Base-by-base conservation (phyloP, 2,329 filamentous ascomycete genomes). In the Xylaria arbuscula region DNA sequence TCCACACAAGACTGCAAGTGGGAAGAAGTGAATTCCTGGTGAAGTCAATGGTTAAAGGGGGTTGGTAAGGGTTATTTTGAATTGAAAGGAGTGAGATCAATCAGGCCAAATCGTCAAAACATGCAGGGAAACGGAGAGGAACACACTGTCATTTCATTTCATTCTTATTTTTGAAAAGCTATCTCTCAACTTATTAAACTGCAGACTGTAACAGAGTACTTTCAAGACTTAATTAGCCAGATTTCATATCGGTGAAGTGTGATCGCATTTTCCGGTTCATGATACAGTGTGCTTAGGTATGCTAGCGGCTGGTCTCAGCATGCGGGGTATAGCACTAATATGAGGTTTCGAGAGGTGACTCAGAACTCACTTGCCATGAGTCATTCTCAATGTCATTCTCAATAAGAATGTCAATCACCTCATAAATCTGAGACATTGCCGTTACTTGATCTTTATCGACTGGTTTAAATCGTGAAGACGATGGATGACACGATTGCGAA, bases 401-500 rank as follows among this genome's bases (percentile, higher is more conserved):
- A n/a, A n/a, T 13, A 11, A n/a, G 9, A 17, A 53, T 7, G 9
- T 48, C 15, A 10, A 56, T n/a, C 38, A 7, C 45, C 13, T 34
- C n/a, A 36, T 24, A 57, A 47, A 45, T 50, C 19, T 9, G 19
- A 50, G 17, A 13, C 40, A 50, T 1, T 1, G 24, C 4, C 22
- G 1, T 24, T 38, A 1, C 22, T 56, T 34, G 8, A 55, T 5
- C 3, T 10, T n/a, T 6, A 24, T 6, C 15, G 11, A 55, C n/a
- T 6, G 11, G 24, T 42, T 40, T 13, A n/a, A 10, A 13, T 40
- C 17, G 13, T 15, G 13, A 58, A 42, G 10, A 93, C 68, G 78
- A 76, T 74, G 69, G 63, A 70, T 70, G 64, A 70, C 67, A 58
- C 19, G 13, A 48, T 72, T 17, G 51, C 36, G 34, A 56, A 57